Evolutionary conservation across 371 early-diverging fungal species (phyloP).

Genomic region (Thermomucor indicae-seudaticae): DNA sequence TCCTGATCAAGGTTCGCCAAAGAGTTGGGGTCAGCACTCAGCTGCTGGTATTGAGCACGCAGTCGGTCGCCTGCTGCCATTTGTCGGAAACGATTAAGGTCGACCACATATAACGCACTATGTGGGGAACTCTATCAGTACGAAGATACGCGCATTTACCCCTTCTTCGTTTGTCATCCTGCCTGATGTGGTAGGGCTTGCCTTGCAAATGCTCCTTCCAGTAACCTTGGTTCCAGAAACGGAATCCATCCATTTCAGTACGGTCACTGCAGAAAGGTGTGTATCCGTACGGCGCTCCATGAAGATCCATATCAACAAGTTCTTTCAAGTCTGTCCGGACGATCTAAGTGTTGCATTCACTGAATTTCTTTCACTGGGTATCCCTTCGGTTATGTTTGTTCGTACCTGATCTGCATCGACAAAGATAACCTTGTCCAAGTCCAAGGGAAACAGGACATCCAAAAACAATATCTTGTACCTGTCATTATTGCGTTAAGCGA

Average conservation of each 20-base stretch:
- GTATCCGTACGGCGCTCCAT: conserved; percentile 93
- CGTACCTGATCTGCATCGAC: conserved; percentile 99
- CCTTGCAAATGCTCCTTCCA: conserved; percentile 86
- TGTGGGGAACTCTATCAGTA: no score
- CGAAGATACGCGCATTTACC: no score
- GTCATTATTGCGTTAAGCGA: neutral
- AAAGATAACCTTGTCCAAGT: conserved; percentile 93
- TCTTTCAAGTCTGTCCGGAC: conserved; percentile 92
- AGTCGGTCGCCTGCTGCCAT: conserved; percentile 92
- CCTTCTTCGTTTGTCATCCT: no score
- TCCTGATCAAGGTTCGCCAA: conserved; percentile 96
- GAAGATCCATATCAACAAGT: conserved; percentile 84
- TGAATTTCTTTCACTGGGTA: neutral
- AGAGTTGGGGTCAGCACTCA: conserved; percentile 84
- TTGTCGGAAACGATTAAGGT: conserved; percentile 85
- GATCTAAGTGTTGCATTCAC: conserved; percentile 50
- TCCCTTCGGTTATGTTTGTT: conserved; percentile 24
- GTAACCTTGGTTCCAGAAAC: conserved; percentile 97
- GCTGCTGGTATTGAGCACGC: conserved; percentile 88
- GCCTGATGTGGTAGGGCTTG: conserved; percentile 92
- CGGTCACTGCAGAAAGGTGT: conserved; percentile 93
- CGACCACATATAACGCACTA: conserved; percentile 91
- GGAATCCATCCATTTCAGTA: conserved; percentile 91
- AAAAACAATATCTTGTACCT: conserved; percentile 94
- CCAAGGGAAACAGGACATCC: conserved; percentile 93